Base-by-base conservation (phyloP, 2,329 filamentous ascomycete genomes). In the Paraphaeosphaeria sporulosa region DNA sequence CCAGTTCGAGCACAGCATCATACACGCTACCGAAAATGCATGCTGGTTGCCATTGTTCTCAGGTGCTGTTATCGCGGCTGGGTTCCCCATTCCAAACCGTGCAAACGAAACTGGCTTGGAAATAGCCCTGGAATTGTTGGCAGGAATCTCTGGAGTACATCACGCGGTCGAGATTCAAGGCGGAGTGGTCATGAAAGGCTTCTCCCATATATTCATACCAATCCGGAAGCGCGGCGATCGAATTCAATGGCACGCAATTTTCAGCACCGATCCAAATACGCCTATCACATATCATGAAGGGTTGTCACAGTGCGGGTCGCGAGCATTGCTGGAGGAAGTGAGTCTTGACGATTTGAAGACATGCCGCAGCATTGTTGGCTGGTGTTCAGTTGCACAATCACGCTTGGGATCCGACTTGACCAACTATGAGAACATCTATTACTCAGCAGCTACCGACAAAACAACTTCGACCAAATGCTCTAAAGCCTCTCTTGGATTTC, bases 141-240 rank as follows among this genome's bases (percentile, higher is more conserved):
- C 65, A 15, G 63, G 40, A 19, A 43, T 68, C 23, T 56, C 58
- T 25, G 65, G 63, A 21, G 58, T 59, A 19, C 54, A 50, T 2
- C 63, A 66, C 42, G 62, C 62, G 3, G 58, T 63, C 4, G 65
- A 66, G 48, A 64, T 42, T 27, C 50, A 65, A 13, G 60, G 61
- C 38, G 63, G 65, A 6, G 48, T 66, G 17, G 57, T 68, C 1
- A 57, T 68, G 56, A 68, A 68, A 55, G 63, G 65, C 9, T 68
- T 64, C 42, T 65, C 61, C 1, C 44, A 55, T 25, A 63, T 66
- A 59, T 61, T 64, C 47, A 48, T 68, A 1, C 65, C 65, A 5
- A 48, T 66, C 15, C 44, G 42, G 27, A 61, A 55, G 25, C 47
- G n/a, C 0, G 34, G 23, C 8, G 56, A 66, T 38, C 46, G 52